phyloP scores from a whole-genome alignment of 1,284 basidiomycete genomes.

The Coniferiporia weirii region DNA sequence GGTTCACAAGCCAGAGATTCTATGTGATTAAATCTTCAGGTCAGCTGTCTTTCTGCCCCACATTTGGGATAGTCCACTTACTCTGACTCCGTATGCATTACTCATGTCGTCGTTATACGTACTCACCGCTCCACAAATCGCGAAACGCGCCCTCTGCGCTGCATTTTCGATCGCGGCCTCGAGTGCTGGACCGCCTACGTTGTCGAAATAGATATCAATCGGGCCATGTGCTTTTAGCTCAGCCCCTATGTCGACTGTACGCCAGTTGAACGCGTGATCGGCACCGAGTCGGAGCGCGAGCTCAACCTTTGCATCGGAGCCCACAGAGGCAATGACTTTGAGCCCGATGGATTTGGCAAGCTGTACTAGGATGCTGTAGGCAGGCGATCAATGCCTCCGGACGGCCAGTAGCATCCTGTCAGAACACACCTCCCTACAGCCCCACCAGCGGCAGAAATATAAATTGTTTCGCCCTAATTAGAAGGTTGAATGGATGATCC shows the following conservation, averaged over 20 bases:
- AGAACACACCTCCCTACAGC: slow-evolving; percentile 1
- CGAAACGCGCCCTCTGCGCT: slow-evolving; percentile 48
- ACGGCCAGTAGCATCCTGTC: not conserved
- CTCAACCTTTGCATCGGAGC: slow-evolving; percentile 62
- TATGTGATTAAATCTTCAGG: not conserved
- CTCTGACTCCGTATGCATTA: slow-evolving; percentile 22
- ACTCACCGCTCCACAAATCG: slow-evolving; percentile 38
- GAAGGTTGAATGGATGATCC: not conserved
- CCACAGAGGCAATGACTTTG: slow-evolving; percentile 71
- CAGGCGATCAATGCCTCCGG: not conserved
- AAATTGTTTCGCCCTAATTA: slow-evolving; percentile 45
- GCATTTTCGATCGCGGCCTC: slow-evolving; percentile 52
- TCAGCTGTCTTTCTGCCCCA: not conserved
- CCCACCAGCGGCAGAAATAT: slow-evolving; percentile 53
- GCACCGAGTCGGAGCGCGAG: slow-evolving; percentile 61
- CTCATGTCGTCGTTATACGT: slow-evolving; percentile 26
- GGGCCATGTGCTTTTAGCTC: slow-evolving; percentile 55
- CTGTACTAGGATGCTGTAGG: slow-evolving; percentile 43
- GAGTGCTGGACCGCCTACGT: slow-evolving; percentile 64
- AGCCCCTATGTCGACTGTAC: slow-evolving; percentile 44
- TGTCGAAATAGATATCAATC: slow-evolving; percentile 41
- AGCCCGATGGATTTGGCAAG: slow-evolving; percentile 59
- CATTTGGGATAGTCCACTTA: slow-evolving; percentile 9
- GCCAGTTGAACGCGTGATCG: slow-evolving; percentile 76
- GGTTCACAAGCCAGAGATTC: slow-evolving; percentile 37